Evolutionary conservation across 768 basidiomycete genomes (phyloP).

Genomic region (Clavaria fumosa): DNA sequence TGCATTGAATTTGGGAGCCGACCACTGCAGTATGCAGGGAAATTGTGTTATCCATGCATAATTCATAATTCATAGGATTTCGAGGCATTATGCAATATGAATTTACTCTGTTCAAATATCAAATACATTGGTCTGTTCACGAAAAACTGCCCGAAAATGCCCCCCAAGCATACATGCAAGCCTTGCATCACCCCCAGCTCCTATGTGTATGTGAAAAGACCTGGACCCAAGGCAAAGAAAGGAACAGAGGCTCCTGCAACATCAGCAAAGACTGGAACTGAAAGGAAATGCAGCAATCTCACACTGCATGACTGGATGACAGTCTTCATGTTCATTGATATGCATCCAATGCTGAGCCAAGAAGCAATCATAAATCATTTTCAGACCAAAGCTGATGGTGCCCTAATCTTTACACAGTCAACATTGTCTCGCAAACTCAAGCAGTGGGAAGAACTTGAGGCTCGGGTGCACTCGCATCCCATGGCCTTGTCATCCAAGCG

Average conservation of each 20-base stretch:
- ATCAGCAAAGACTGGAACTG: slow-evolving; percentile 5
- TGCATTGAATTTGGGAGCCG: no score
- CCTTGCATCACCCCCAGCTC: no score
- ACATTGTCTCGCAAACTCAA: slow-evolving; percentile 14
- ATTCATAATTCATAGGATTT: no score
- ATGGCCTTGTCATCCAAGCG: slow-evolving; percentile 18
- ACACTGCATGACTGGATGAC: slow-evolving; percentile 15
- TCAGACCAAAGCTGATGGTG: slow-evolving; percentile 8
- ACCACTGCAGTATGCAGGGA: no score
- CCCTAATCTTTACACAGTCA: slow-evolving; percentile 15
- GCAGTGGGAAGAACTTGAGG: slow-evolving; percentile 6
- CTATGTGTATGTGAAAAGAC: no score
- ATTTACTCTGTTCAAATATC: no score
- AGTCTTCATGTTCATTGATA: slow-evolving; percentile 13
- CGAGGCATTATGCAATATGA: no score
- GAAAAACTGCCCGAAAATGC: no score
- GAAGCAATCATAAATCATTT: slow-evolving; percentile 12
- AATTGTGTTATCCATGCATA: no score
- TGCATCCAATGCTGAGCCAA: slow-evolving; percentile 12
- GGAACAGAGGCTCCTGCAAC: slow-evolving; percentile 9
- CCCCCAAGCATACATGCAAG: no score
- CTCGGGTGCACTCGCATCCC: slow-evolving; percentile 8
- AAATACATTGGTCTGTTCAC: no score
- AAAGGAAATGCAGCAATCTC: slow-evolving; percentile 9
- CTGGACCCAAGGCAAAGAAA: no score